Evolutionary conservation across 2,329 filamentous ascomycete genomes (phyloP).

Genomic region (Fusarium mangiferae): DNA sequence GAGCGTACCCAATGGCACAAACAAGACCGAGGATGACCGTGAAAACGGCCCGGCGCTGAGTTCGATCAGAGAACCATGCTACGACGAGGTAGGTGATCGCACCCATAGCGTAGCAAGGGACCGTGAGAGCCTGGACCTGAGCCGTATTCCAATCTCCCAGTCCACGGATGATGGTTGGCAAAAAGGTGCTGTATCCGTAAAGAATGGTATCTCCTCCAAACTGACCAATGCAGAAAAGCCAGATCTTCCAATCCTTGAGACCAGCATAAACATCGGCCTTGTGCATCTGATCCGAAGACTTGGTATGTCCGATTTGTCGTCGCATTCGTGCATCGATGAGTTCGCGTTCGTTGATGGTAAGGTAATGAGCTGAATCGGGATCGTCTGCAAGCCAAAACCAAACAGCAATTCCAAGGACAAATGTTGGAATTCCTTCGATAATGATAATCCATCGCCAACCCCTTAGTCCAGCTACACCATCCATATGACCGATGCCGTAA

Average conservation of each 20-base stretch:
- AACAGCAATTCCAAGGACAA: conserved; percentile 42
- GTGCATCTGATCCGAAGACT: conserved; percentile 44
- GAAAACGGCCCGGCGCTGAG: conserved; percentile 66
- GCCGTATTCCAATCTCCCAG: conserved; percentile 58
- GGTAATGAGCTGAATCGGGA: conserved; percentile 64
- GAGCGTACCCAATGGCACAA: conserved; percentile 65
- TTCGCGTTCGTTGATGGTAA: conserved; percentile 61
- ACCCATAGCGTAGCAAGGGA: conserved; percentile 72
- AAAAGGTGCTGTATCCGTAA: conserved; percentile 70
- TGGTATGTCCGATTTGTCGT: conserved; percentile 44
- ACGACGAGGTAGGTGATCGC: conserved; percentile 68
- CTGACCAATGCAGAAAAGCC: conserved; percentile 67
- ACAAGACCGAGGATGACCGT: conserved; percentile 62
- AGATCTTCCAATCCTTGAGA: conserved; percentile 70
- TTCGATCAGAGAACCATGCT: conserved; percentile 67
- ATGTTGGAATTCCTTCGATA: conserved; percentile 55
- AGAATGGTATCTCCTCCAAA: conserved; percentile 73
- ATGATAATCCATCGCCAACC: conserved; percentile 70
- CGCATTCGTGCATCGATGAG: conserved; percentile 45
- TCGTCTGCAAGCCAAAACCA: conserved; percentile 46
- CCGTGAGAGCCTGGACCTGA: conserved; percentile 71
- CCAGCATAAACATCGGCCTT: conserved; percentile 68
- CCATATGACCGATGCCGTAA: conserved; percentile 50
- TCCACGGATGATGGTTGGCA: conserved; percentile 73
- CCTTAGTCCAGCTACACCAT: conserved; percentile 31